phyloP scores from a whole-genome alignment of 306 rosid genomes.

The Pterocarpus macrocarpus region DNA sequence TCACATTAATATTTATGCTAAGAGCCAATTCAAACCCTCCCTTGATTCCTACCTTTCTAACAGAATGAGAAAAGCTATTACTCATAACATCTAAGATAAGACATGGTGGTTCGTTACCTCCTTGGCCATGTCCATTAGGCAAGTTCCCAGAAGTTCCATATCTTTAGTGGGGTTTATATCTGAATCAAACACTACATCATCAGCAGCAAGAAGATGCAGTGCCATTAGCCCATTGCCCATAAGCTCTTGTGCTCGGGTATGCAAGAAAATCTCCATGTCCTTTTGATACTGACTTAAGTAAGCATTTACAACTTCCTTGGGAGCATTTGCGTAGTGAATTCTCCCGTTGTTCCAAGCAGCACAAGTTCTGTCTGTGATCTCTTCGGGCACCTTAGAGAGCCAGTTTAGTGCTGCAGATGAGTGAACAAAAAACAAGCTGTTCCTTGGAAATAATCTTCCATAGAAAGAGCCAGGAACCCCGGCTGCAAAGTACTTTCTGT shows the following conservation, averaged over 20 bases:
- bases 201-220: slow-evolving; percentile 31
- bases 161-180: slow-evolving; percentile 5
- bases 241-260: slow-evolving; percentile 49
- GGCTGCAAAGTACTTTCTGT: slow-evolving; percentile 34
- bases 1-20: too few relatives aligned
- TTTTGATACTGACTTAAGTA: slow-evolving; percentile 36
- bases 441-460: slow-evolving; percentile 45
- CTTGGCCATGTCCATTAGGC: slow-evolving; percentile 52
- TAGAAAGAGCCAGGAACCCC: slow-evolving; percentile 53
- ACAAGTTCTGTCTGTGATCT: slow-evolving; percentile 35
- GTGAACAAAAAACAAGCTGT: slow-evolving; percentile 32
- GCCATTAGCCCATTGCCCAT: slow-evolving; percentile 47
- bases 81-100: neutral
- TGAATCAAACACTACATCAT: neutral
- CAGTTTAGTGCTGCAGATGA: slow-evolving; percentile 38
- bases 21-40: neutral
- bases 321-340: slow-evolving; percentile 41
- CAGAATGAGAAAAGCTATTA: too few relatives aligned
- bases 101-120: slow-evolving; percentile 36
- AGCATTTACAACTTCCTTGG: slow-evolving; percentile 47
- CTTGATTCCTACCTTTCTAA: neutral
- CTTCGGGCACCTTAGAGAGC: slow-evolving; percentile 44
- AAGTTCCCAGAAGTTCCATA: slow-evolving; percentile 51
- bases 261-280: slow-evolving; percentile 46
- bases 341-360: slow-evolving; percentile 55